A percentile compares a stretch with the other conserved stretches of the same genome.
These are phyloP conservation scores for Davidsoniella neocaledoniae DNA, from an alignment of 2,329 filamentous ascomycete genomes.

Conservation along the genomic window DNA sequence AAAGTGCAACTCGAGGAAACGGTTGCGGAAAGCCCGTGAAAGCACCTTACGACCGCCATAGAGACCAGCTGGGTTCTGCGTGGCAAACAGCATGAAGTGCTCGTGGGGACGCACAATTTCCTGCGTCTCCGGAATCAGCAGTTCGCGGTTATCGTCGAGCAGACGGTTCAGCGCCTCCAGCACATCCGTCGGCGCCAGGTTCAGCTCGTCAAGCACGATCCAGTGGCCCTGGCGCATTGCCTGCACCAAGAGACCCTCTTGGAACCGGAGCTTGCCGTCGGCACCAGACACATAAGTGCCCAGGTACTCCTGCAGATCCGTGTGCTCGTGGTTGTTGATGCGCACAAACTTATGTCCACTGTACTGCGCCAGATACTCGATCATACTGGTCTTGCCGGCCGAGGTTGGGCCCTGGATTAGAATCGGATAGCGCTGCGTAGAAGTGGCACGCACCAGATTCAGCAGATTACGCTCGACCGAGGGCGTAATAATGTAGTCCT, in stretches of 20 bases:
- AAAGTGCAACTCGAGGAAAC: conserved; percentile 92
- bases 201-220: conserved; percentile 96
- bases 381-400: conserved; percentile 98
- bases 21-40: conserved; percentile 87
- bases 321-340: conserved; percentile 99
- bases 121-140: conserved; percentile 92
- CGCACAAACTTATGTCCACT: conserved; percentile 94
- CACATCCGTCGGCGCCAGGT: conserved; percentile 91
- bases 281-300: conserved; percentile 80
- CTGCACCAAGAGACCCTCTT: conserved; percentile 85
- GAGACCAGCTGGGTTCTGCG: conserved; percentile 86
- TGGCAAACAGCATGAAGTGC: conserved; percentile 96
- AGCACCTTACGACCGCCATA: conserved; percentile 91
- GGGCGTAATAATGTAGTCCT: conserved; percentile 89
- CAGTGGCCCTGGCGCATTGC: conserved; percentile 86
- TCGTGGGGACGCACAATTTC: conserved; percentile 82
- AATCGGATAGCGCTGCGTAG: conserved; percentile 80
- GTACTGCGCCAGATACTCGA: conserved; percentile 91
- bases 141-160: conserved; percentile 87
- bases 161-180: conserved; percentile 90
- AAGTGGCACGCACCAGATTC: conserved; percentile 85
- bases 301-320: conserved; percentile 92
- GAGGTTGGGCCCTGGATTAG: conserved; percentile 94
- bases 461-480: conserved; percentile 91
- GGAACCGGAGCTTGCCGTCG: conserved; percentile 74